Conservation (phyloP, 306 rosid genomes). For the Oxytropis ochrocephala region DNA sequence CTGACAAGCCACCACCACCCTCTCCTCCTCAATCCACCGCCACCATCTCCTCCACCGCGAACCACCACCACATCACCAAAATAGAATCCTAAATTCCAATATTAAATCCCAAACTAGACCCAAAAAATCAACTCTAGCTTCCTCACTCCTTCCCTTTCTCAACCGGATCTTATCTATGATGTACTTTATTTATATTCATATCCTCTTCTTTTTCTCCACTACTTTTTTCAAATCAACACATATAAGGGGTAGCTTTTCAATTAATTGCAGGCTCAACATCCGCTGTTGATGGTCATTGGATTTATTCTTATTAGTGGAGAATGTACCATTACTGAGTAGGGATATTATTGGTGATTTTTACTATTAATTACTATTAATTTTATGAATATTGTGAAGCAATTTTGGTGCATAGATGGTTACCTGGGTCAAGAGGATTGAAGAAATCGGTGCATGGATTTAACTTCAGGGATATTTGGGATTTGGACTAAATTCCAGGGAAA, state of each 20-base stretch:
- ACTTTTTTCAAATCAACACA: background rate
- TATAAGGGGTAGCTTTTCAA: background rate
- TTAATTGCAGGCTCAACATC: constrained; percentile 69
- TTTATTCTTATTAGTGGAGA: constrained; percentile 80
- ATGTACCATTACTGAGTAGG: constrained; percentile 34
- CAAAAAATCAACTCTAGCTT: constrained; percentile 80
- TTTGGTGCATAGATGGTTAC: constrained; percentile 77
- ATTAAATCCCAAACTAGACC: too few relatives aligned
- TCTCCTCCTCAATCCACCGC: too few relatives aligned
- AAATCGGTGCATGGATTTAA: constrained; percentile 79
- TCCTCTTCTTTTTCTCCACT: background rate
- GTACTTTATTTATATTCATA: constrained; percentile 13
- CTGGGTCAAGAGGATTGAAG: constrained; percentile 72
- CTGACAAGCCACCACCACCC: too few relatives aligned
- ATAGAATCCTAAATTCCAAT: too few relatives aligned
- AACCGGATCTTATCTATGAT: constrained; percentile 40
- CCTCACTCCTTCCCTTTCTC: constrained; percentile 41
- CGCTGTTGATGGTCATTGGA: constrained; percentile 85
- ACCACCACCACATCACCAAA: too few relatives aligned
- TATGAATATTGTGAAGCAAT: constrained; percentile 42
- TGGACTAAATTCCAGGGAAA: constrained; percentile 73
- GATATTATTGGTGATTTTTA: constrained; percentile 13
- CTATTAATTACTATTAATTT: background rate
- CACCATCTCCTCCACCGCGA: too few relatives aligned
- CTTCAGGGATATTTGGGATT: constrained; percentile 69